Conservation (phyloP, 768 basidiomycete genomes). For the Naganishia vaughanmartiniae region DNA sequence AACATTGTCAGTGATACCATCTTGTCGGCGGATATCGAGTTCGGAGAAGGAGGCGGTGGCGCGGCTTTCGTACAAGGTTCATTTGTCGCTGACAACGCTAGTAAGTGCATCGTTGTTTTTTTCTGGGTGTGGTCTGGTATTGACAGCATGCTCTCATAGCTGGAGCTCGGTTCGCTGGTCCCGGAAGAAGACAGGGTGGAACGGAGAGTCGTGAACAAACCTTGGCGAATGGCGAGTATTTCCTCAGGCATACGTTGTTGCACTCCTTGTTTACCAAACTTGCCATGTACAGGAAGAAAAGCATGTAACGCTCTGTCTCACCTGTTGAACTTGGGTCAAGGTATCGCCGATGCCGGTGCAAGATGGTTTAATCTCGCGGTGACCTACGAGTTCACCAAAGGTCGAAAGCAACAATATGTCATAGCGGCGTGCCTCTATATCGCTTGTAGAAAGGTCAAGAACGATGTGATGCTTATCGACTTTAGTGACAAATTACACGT, state of each 20-base stretch:
- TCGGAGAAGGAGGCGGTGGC: constrained; percentile 88
- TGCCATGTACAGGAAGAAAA: constrained; percentile 15
- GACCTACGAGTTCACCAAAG: constrained; percentile 89
- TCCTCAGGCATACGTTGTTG: not conserved
- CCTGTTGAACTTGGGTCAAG: constrained; percentile 70
- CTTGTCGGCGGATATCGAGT: constrained; percentile 88
- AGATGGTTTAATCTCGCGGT: constrained; percentile 90
- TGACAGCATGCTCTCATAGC: not conserved
- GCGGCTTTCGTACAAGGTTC: constrained; percentile 94
- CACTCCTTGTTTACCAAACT: not conserved
- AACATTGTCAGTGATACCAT: constrained; percentile 89
- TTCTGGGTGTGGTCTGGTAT: not conserved
- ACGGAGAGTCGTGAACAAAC: constrained; percentile 27
- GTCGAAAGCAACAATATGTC: constrained; percentile 85
- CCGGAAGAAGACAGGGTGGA: constrained; percentile 19
- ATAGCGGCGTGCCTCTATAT: constrained; percentile 94
- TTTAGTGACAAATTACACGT: constrained; percentile 95
- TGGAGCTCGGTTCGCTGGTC: not conserved
- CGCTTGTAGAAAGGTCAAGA: constrained; percentile 86
- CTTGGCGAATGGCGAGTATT: constrained; percentile 24
- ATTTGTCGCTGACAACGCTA: constrained; percentile 84
- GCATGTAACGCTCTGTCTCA: constrained; percentile 24
- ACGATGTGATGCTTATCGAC: constrained; percentile 96
- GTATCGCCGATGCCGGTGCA: constrained; percentile 74
- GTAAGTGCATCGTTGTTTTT: constrained; percentile 58